Conservation (phyloP, 768 basidiomycete species). For the Artomyces pyxidatus region DNA sequence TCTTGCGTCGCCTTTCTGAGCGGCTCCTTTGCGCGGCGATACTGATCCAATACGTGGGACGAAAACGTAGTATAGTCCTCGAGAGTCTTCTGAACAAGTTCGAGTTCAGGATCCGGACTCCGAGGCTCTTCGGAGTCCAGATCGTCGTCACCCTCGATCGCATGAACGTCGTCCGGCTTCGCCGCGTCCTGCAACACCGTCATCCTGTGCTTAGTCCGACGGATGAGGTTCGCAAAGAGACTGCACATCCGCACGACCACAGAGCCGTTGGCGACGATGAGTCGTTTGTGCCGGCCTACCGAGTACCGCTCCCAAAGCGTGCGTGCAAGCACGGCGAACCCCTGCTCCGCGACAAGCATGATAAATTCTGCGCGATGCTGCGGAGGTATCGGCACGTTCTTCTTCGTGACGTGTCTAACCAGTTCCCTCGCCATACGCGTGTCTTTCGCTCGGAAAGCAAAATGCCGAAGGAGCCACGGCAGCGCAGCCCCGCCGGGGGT, state of each 20-base stretch:
- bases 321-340: slow-evolving; percentile 41
- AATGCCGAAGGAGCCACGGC: slow-evolving; percentile 45
- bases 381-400: slow-evolving; percentile 33
- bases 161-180: not conserved
- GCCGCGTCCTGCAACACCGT: not conserved
- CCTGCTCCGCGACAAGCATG: slow-evolving; percentile 33
- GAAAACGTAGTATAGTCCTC: slow-evolving; percentile 33
- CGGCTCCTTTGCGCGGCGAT: slow-evolving; percentile 36
- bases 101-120: no score
- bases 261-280: slow-evolving; percentile 37
- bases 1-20: slow-evolving; percentile 38
- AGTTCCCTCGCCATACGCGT: slow-evolving; percentile 41
- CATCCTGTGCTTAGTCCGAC: not conserved
- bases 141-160: slow-evolving; percentile 5
- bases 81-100: slow-evolving; percentile 6
- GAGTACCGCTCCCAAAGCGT: slow-evolving; percentile 52
- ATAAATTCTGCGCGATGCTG: slow-evolving; percentile 45
- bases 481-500: slow-evolving; percentile 39
- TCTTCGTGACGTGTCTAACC: slow-evolving; percentile 38
- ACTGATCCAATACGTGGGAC: slow-evolving; percentile 37
- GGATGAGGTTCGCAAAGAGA: slow-evolving; percentile 25
- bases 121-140: slow-evolving; percentile 7
- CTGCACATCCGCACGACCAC: slow-evolving; percentile 44
- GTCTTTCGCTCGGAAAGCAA: slow-evolving; percentile 30
- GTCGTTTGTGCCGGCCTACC: slow-evolving; percentile 28